Evolutionary conservation across 768 basidiomycete genomes (phyloP).

Genomic region (Cystofilobasidium macerans): DNA sequence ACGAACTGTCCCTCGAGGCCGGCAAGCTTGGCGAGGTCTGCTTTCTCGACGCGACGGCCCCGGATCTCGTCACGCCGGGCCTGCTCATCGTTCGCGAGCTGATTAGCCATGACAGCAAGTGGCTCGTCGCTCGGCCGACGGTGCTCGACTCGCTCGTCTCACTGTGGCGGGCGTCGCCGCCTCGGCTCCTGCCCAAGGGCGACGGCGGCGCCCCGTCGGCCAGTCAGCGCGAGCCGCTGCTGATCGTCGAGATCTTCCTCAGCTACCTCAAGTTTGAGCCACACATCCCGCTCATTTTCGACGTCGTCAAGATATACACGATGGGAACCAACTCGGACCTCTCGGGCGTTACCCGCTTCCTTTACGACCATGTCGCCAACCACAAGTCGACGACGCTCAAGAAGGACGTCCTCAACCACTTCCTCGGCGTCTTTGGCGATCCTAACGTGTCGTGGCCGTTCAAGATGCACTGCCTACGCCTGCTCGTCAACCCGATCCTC

Average conservation of each 20-base stretch:
- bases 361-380: constrained; percentile 73
- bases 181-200: constrained; percentile 25
- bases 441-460: constrained; percentile 54
- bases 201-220: constrained; percentile 30
- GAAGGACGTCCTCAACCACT: constrained; percentile 71
- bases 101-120: constrained; percentile 52
- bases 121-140: constrained; percentile 58
- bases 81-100: constrained; percentile 70
- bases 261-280: constrained; percentile 44
- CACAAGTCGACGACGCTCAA: constrained; percentile 52
- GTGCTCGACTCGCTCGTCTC: constrained; percentile 61
- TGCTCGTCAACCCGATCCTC: constrained; percentile 76
- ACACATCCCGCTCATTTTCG: constrained; percentile 79
- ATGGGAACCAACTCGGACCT: constrained; percentile 72
- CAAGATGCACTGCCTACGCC: constrained; percentile 55
- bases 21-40: constrained; percentile 38
- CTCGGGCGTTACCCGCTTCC: constrained; percentile 64
- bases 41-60: constrained; percentile 33
- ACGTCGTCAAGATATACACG: constrained; percentile 68
- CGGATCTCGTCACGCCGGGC: constrained; percentile 55
- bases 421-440: constrained; percentile 73
- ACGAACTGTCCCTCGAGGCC: constrained; percentile 36
- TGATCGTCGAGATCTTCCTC: constrained; percentile 68
- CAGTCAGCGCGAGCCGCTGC: constrained; percentile 41
- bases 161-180: constrained; percentile 49